phyloP scores from a whole-genome alignment of 345 rosid genomes.

The Citrus inodora region DNA sequence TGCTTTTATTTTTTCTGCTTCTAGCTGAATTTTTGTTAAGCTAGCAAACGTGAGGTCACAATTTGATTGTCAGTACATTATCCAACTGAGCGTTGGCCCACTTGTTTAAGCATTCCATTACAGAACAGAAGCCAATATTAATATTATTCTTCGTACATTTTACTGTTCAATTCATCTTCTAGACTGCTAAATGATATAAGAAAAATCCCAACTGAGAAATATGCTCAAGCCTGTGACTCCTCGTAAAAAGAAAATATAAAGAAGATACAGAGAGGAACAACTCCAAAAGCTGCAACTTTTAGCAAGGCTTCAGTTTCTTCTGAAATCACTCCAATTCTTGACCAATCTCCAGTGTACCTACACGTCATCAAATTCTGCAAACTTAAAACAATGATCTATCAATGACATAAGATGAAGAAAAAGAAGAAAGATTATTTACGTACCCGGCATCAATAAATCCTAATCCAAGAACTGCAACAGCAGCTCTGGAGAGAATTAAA shows the following conservation, averaged over 20 bases:
- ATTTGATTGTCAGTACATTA: neutral
- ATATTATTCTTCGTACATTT: neutral
- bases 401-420: too few species aligned
- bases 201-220: neutral
- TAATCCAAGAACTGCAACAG: slow-evolving; percentile 45
- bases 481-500: slow-evolving; percentile 38
- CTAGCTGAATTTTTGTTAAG: neutral
- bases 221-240: slow-evolving; percentile 24
- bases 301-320: slow-evolving; percentile 61
- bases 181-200: neutral
- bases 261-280: slow-evolving; percentile 66
- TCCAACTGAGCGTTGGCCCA: neutral
- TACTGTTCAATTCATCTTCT: neutral
- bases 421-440: neutral
- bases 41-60: slow-evolving; percentile 4
- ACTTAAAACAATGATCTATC: neutral
- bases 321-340: slow-evolving; percentile 82
- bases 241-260: slow-evolving; percentile 40
- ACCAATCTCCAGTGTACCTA: slow-evolving; percentile 96
- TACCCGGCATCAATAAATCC: slow-evolving; percentile 91
- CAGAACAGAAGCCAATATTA: neutral
- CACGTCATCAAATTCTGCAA: neutral
- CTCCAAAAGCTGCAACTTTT: slow-evolving; percentile 61
- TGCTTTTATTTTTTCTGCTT: neutral
- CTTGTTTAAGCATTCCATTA: neutral